These are phyloP conservation scores for Arthroderma sp. DNA, from an alignment of 2,329 filamentous ascomycete species.

Conservation along the genomic window DNA sequence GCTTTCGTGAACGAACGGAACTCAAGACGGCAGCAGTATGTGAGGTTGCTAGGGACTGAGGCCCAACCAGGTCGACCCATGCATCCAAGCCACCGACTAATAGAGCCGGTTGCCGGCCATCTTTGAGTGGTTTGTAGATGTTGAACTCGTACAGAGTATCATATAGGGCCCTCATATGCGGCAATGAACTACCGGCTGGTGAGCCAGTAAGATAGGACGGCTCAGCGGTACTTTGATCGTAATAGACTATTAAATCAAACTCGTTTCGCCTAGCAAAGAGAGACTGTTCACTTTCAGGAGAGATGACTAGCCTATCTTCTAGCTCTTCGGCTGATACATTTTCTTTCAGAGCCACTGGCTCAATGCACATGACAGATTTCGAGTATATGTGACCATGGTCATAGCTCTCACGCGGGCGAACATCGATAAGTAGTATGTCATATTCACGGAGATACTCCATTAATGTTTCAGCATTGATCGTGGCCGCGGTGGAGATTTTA, in stretches of 20 bases:
- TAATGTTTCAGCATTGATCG: conserved; percentile 57
- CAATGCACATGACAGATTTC: conserved; percentile 74
- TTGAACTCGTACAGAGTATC: conserved; percentile 77
- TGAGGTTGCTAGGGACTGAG: conserved; percentile 47
- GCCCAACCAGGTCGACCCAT: conserved; percentile 73
- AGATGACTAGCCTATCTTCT: conserved; percentile 36
- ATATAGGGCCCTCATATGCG: conserved; percentile 57
- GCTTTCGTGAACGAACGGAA: conserved; percentile 27
- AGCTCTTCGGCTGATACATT: conserved; percentile 52
- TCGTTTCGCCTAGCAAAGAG: conserved; percentile 60
- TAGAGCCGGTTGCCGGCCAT: conserved; percentile 56
- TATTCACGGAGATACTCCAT: conserved; percentile 53
- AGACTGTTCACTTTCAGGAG: conserved; percentile 48
- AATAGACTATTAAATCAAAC: conserved; percentile 81
- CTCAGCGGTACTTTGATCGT: conserved; percentile 58
- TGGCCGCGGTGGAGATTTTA: conserved; percentile 42
- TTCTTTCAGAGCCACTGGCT: conserved; percentile 62
- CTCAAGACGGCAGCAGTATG: conserved; percentile 40
- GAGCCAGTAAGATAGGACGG: conserved; percentile 42
- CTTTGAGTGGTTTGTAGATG: conserved; percentile 56
- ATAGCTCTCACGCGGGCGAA: conserved; percentile 65
- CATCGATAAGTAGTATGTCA: conserved; percentile 69
- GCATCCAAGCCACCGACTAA: conserved; percentile 71
- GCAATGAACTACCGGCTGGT: conserved; percentile 31
- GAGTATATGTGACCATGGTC: conserved; percentile 82